These are phyloP conservation scores for Mortierella sp. DNA, from an alignment of 371 early-diverging fungal genomes.

Conservation along the genomic window DNA sequence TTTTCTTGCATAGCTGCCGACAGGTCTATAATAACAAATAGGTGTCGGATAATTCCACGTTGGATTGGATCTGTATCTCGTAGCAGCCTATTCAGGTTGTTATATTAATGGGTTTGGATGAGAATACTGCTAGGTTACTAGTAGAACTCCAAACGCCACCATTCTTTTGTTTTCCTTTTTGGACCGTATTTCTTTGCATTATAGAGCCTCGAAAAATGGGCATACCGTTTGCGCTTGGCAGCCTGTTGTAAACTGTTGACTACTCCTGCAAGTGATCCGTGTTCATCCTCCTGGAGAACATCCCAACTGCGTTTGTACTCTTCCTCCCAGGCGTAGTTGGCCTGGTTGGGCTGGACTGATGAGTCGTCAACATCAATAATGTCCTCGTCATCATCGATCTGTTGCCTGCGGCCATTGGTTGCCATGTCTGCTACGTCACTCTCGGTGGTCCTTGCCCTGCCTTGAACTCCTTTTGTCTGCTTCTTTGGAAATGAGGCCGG, in stretches of 20 bases:
- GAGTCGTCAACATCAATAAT: constrained; percentile 52
- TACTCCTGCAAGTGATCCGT: constrained; percentile 83
- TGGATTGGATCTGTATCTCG: constrained; percentile 87
- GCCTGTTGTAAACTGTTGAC: constrained; percentile 83
- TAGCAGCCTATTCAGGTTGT: constrained; percentile 60
- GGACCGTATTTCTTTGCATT: not conserved
- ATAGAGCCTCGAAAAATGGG: not conserved
- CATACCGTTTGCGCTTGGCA: constrained; percentile 75
- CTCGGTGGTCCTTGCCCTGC: too few relatives aligned
- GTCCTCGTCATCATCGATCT: constrained; percentile 47
- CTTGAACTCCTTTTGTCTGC: too few relatives aligned
- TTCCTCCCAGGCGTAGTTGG: constrained; percentile 91
- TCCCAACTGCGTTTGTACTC: constrained; percentile 98
- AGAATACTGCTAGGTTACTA: not conserved
- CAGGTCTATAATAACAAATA: constrained; percentile 85
- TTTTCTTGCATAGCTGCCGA: constrained; percentile 87
- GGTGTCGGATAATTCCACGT: constrained; percentile 92
- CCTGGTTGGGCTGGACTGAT: constrained; percentile 49
- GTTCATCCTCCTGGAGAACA: constrained; percentile 90
- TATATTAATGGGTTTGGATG: too few relatives aligned
- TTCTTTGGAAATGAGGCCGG: too few relatives aligned
- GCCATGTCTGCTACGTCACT: constrained; percentile 21
- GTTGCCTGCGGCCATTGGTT: constrained; percentile 45
- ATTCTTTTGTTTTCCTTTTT: not conserved
- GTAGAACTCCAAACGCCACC: constrained; percentile 26